Evolutionary conservation across 2,329 filamentous ascomycete species (phyloP).

Genomic region (Ambrosiella cleistominuta): DNA sequence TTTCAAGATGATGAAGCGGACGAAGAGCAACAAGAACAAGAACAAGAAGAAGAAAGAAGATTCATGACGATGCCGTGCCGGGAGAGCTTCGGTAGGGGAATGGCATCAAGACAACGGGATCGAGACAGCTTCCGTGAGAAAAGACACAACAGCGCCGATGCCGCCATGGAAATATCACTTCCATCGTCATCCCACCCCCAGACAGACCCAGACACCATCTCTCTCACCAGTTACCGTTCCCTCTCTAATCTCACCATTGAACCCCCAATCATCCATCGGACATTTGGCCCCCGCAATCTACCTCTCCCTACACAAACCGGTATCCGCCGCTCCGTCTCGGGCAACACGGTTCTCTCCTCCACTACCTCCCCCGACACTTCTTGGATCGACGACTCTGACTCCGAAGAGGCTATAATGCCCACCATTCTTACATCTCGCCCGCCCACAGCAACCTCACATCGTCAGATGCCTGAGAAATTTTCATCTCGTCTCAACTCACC

Average conservation of each 20-base stretch:
- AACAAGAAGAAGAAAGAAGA: too few relatives aligned
- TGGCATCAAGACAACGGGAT: too few relatives aligned
- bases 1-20: too few relatives aligned
- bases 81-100: too few relatives aligned
- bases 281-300: background rate
- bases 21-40: too few relatives aligned
- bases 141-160: too few relatives aligned
- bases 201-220: conserved; percentile 5
- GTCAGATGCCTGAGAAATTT: background rate
- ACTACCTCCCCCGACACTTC: conserved; percentile 17
- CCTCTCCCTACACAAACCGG: background rate
- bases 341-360: background rate
- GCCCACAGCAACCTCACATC: background rate
- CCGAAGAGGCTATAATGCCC: conserved; percentile 17
- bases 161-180: too few relatives aligned
- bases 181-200: background rate
- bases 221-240: conserved; percentile 3
- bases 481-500: conserved; percentile 8
- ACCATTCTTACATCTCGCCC: conserved; percentile 1
- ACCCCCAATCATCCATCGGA: conserved; percentile 9
- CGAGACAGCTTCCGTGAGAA: too few relatives aligned
- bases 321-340: background rate
- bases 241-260: conserved; percentile 4
- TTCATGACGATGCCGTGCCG: too few relatives aligned
- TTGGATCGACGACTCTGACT: conserved; percentile 24